These are phyloP conservation scores for Xylaria sp. DNA, from an alignment of 2,329 filamentous ascomycete species.

Conservation along the genomic window DNA sequence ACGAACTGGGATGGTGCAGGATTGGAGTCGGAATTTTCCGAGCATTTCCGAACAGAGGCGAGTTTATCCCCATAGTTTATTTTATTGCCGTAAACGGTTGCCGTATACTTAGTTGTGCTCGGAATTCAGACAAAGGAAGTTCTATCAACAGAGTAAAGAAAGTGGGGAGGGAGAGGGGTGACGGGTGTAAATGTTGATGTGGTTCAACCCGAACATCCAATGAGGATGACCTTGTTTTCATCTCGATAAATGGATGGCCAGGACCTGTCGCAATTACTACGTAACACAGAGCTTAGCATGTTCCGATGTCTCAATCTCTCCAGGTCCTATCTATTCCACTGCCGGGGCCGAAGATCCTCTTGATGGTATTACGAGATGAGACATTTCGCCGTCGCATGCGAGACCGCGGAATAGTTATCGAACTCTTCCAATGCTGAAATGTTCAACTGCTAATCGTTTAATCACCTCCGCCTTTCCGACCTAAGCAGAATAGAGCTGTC, in stretches of 20 bases:
- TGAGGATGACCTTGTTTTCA: slow-evolving; percentile 45
- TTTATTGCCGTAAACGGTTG: neutral
- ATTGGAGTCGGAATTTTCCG: slow-evolving; percentile 21
- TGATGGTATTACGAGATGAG: slow-evolving; percentile 52
- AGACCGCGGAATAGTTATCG: slow-evolving; percentile 50
- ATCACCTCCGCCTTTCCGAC: neutral
- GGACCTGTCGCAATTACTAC: slow-evolving; percentile 48
- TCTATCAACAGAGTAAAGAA: neutral
- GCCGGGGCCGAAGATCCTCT: slow-evolving; percentile 51
- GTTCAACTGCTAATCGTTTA: slow-evolving; percentile 12
- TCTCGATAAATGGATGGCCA: slow-evolving; percentile 47
- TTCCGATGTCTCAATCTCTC: slow-evolving; percentile 46
- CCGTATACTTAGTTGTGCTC: neutral
- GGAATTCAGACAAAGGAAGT: neutral
- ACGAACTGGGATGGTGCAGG: neutral
- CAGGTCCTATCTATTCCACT: slow-evolving; percentile 53
- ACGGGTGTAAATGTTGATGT: neutral
- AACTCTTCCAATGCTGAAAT: slow-evolving; percentile 41
- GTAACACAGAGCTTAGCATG: slow-evolving; percentile 48
- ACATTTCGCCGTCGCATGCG: slow-evolving; percentile 49
- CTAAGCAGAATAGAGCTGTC: slow-evolving; percentile 22
- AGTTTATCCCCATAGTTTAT: neutral
- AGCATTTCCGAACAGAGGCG: slow-evolving; percentile 31
- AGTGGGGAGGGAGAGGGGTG: neutral
- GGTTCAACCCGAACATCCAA: slow-evolving; percentile 41